Percentiles rank a stretch among this genome's conserved stretches.
phyloP scores from a whole-genome alignment of 2,329 filamentous ascomycete species.

The Pyrenophora teres region DNA sequence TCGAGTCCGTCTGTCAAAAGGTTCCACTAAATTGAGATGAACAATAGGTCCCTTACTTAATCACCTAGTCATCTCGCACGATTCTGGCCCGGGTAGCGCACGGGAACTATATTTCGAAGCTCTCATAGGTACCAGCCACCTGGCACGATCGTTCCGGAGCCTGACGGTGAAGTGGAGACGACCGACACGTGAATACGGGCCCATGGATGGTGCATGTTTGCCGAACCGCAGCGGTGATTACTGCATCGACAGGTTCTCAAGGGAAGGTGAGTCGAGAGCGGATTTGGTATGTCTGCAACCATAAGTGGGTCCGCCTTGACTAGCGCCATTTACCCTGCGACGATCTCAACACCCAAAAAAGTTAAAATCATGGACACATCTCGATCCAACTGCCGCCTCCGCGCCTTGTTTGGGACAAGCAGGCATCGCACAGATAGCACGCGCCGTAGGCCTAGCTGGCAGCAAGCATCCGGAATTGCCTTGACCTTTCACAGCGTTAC shows the following conservation, averaged over 20 bases:
- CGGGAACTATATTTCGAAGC: neutral
- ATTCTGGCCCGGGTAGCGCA: slow-evolving; percentile 3
- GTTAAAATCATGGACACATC: neutral
- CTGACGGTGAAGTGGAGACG: too few species aligned
- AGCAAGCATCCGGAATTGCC: too few species aligned
- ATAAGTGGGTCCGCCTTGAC: neutral
- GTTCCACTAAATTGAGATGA: too few species aligned
- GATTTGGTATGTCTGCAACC: too few species aligned
- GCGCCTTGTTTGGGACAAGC: too few species aligned
- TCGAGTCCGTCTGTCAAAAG: neutral
- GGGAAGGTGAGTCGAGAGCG: too few species aligned
- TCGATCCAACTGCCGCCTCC: neutral
- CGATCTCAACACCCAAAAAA: neutral
- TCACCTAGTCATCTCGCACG: neutral
- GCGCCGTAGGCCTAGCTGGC: too few species aligned
- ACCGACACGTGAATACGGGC: too few species aligned
- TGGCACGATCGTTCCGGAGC: neutral
- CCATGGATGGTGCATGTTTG: too few species aligned
- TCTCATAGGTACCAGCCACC: neutral
- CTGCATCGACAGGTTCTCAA: too few species aligned
- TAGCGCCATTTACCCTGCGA: neutral
- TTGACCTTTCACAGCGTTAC: neutral
- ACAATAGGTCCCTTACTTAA: neutral
- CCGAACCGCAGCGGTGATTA: too few species aligned
- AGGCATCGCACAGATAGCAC: too few species aligned